Base-by-base conservation (phyloP, 2,329 filamentous ascomycete species). In the Fusarium liriodendri region DNA sequence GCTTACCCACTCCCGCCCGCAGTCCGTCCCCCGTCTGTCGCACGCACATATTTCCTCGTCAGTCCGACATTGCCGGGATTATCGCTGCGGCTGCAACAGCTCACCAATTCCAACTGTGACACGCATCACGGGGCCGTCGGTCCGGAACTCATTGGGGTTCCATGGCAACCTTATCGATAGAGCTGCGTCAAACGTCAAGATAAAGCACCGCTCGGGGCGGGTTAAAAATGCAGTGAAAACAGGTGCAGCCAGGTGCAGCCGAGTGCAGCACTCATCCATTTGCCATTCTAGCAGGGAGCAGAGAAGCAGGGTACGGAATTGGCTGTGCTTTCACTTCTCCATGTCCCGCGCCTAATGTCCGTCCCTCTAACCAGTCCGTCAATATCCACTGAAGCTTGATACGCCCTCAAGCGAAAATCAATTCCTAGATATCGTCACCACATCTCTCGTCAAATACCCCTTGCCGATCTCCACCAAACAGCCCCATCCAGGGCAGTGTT, bases 41-140 rank as follows among this genome's bases (percentile, higher is more conserved):
- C 55, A 29, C 22, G 29, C 29, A 32, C 29, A 32, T 32, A 18
- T 27, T 61, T 42, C 4, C 27, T 22, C 29, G 10, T 40, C 42
- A 54, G 60, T 61, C 71, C 67, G 55, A 65, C 71, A 27, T 47
- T 74, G 64, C 73, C 67, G 58, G 16, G 58, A 62, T 55, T 50
- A 40, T 58, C 47, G 32, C 42, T 64, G 57, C 64, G n/a, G 42
- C 27, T 47, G 27, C 35, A 22, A n/a, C 55, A 59, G 58, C 58
- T 61, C 45, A 52, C 27, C 42, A 62, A 52, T 62, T 62, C 59
- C 59, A 55, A 35, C 18, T 61, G 35, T 54, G n/a, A 50, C 25
- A 52, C 47, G 47, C 47, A 35, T 37, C 54, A 65, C 45, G 66
- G 22, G 50, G n/a, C 55, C 37, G 42, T 54, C 52, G 27, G 35